A percentile compares a stretch with the other conserved stretches of the same genome.
These are phyloP conservation scores for Xylaria hypoxylon DNA, from an alignment of 2,329 filamentous ascomycete genomes.

Conservation along the genomic window DNA sequence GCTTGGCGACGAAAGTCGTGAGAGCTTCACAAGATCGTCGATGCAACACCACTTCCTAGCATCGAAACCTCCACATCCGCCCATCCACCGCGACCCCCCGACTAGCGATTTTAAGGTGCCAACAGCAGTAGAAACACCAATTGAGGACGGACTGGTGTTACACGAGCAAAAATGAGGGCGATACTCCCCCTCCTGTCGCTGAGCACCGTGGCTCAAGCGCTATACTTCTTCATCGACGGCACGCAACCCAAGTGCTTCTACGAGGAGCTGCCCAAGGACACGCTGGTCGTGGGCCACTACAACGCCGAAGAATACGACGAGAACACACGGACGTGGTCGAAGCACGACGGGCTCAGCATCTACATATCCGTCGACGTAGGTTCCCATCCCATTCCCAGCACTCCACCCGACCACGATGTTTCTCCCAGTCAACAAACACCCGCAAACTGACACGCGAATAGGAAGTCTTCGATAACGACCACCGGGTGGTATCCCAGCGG, in stretches of 20 bases:
- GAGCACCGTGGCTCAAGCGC: slow-evolving; percentile 75
- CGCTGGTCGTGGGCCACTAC: slow-evolving; percentile 94
- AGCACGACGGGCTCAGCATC: slow-evolving; percentile 82
- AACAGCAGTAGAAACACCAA: slow-evolving; percentile 18
- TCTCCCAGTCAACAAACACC: not conserved
- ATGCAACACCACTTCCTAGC: slow-evolving; percentile 17
- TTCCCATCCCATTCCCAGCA: slow-evolving; percentile 27
- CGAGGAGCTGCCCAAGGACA: slow-evolving; percentile 97
- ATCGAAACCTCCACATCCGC: not conserved
- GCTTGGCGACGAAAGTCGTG: slow-evolving; percentile 31
- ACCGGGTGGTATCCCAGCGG: slow-evolving; percentile 91
- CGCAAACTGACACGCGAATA: slow-evolving; percentile 48
- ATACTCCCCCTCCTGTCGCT: slow-evolving; percentile 76
- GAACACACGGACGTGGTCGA: slow-evolving; percentile 72
- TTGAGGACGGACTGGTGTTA: slow-evolving; percentile 33
- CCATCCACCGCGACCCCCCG: slow-evolving; percentile 16
- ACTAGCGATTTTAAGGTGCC: slow-evolving; percentile 21
- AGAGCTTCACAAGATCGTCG: slow-evolving; percentile 35
- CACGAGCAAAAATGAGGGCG: slow-evolving; percentile 62
- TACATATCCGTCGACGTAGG: slow-evolving; percentile 89
- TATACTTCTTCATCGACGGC: slow-evolving; percentile 97
- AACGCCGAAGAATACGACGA: slow-evolving; percentile 86
- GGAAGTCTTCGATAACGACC: slow-evolving; percentile 97
- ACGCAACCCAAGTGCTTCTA: slow-evolving; percentile 93
- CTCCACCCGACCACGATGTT: not conserved